These are phyloP conservation scores for Allium sativum DNA, from an alignment of 106 monocot genomes.

Conservation along the genomic window DNA sequence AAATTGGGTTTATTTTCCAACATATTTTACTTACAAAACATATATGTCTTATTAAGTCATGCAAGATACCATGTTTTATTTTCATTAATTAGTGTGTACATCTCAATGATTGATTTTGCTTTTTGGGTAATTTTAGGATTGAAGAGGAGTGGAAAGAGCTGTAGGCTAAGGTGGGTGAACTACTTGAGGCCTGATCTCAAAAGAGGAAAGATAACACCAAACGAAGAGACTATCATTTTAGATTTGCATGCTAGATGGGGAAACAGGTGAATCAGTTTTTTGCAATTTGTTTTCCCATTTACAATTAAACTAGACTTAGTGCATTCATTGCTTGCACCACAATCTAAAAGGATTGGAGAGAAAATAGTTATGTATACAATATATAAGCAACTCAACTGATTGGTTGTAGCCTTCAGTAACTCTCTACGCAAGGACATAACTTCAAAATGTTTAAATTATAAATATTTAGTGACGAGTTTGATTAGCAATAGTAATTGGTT, in stretches of 20 bases:
- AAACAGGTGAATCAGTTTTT: constrained; percentile 16
- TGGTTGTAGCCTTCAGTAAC: background rate
- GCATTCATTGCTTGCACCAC: background rate
- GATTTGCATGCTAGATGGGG: constrained; percentile 50
- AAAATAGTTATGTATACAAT: background rate
- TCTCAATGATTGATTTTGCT: background rate
- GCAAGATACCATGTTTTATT: background rate
- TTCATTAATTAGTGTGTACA: background rate
- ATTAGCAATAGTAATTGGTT: too few relatives aligned
- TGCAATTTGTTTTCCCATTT: background rate
- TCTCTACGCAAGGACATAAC: background rate
- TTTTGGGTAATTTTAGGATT: constrained; percentile 17
- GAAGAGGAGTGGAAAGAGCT: constrained; percentile 46
- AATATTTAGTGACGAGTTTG: too few relatives aligned
- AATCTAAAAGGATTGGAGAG: background rate
- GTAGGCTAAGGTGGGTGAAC: constrained; percentile 50
- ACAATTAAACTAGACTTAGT: too few relatives aligned
- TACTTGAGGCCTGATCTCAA: constrained; percentile 51
- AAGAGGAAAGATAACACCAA: constrained; percentile 44
- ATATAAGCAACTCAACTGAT: background rate
- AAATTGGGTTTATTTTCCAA: too few relatives aligned
- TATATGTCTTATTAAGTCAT: background rate
- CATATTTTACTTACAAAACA: background rate
- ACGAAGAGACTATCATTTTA: constrained; percentile 38
- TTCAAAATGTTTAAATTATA: background rate